These are phyloP conservation scores for Hygrophoropsis aurantiaca DNA, from an alignment of 768 basidiomycete genomes.

Conservation along the genomic window DNA sequence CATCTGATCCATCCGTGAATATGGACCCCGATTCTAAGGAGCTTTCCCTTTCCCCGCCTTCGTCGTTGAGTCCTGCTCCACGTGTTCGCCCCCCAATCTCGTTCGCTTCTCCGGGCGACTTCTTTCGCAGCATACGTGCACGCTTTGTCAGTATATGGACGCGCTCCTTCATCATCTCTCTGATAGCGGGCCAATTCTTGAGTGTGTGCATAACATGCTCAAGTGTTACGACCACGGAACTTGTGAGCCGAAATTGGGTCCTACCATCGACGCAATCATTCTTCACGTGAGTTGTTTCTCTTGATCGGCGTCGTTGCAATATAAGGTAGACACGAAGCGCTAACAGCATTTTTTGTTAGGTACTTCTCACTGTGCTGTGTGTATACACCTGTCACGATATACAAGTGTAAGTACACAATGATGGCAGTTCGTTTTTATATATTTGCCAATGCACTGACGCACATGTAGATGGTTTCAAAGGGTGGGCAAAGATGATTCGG, in stretches of 20 bases:
- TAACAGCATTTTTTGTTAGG: constrained; percentile 32
- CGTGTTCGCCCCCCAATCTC: constrained; percentile 12
- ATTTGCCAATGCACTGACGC: not conserved
- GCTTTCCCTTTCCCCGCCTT: not conserved
- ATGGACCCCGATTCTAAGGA: too few relatives aligned
- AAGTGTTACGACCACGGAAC: constrained; percentile 70
- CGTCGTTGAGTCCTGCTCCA: not conserved
- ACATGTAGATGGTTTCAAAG: constrained; percentile 64
- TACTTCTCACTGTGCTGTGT: constrained; percentile 68
- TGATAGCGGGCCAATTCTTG: constrained; percentile 26
- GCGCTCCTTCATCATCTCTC: constrained; percentile 22
- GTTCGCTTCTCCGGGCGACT: constrained; percentile 18
- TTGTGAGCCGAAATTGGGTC: constrained; percentile 60
- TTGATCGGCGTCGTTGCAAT: not conserved
- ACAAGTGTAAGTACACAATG: constrained; percentile 54
- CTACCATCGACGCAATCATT: constrained; percentile 75
- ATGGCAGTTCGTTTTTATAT: not conserved
- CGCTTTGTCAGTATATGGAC: constrained; percentile 29
- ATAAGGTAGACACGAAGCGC: not conserved
- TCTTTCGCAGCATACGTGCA: constrained; percentile 14
- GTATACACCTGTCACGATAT: constrained; percentile 84
- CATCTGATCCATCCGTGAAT: too few relatives aligned
- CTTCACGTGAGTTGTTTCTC: constrained; percentile 55
- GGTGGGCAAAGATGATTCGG: constrained; percentile 67
- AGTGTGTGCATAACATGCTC: constrained; percentile 20